phyloP scores from a whole-genome alignment of 2,329 filamentous ascomycete genomes.

The Calonectria fujianensis region DNA sequence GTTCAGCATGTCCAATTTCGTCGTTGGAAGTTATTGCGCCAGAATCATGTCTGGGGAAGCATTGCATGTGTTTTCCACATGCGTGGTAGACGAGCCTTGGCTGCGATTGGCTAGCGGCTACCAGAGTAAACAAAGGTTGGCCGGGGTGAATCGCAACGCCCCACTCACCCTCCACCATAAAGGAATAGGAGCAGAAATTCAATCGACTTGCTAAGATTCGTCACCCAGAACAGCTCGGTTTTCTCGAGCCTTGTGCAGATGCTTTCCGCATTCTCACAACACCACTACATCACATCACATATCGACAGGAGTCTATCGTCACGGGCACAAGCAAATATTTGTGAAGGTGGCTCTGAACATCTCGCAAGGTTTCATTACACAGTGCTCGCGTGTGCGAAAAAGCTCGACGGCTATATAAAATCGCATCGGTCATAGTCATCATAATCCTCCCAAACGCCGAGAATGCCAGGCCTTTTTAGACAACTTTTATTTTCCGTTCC shows the following conservation, averaged over 20 bases:
- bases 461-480: slow-evolving; percentile 56
- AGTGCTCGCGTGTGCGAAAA: slow-evolving; percentile 59
- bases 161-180: not conserved
- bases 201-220: not conserved
- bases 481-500: slow-evolving; percentile 55
- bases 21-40: not conserved
- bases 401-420: slow-evolving; percentile 55
- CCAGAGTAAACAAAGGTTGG: slow-evolving; percentile 41
- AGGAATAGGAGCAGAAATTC: not conserved
- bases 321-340: slow-evolving; percentile 33
- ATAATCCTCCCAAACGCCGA: slow-evolving; percentile 62
- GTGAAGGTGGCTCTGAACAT: slow-evolving; percentile 51
- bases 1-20: not conserved
- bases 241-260: not conserved
- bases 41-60: not conserved
- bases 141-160: slow-evolving; percentile 27
- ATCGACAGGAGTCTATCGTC: not conserved
- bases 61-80: slow-evolving; percentile 7
- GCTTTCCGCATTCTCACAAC: not conserved
- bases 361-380: slow-evolving; percentile 60
- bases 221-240: not conserved
- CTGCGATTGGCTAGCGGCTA: slow-evolving; percentile 17
- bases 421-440: slow-evolving; percentile 62
- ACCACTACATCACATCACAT: not conserved
- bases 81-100: not conserved